A percentile compares a stretch with the other conserved stretches of the same genome.
Conservation (phyloP, 83 land plant genomes). For the Picea mariana region DNA sequence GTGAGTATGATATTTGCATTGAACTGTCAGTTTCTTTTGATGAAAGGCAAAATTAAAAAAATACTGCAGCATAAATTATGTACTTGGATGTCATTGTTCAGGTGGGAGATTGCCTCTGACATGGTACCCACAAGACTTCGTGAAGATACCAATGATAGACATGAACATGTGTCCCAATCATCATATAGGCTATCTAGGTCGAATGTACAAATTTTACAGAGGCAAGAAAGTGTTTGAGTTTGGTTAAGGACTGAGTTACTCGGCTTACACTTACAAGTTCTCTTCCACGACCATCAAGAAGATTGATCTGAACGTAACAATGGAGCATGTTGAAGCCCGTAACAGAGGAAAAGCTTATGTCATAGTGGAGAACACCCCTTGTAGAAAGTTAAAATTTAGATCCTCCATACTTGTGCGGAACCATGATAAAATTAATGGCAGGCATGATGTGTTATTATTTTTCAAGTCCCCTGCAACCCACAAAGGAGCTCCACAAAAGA, state of each 20-base stretch:
- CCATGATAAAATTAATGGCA: conserved; percentile 32
- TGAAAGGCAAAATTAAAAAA: too few species aligned
- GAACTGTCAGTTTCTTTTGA: too few species aligned
- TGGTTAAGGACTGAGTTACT: conserved; percentile 50
- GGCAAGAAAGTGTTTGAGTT: conserved; percentile 61
- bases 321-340: not conserved
- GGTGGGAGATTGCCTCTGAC: conserved; percentile 87
- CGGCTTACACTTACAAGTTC: conserved; percentile 39
- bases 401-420: not conserved
- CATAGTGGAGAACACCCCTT: conserved; percentile 5
- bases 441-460: too few species aligned
- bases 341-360: not conserved
- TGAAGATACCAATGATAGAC: conserved; percentile 73
- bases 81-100: conserved; percentile 7
- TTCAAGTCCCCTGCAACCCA: too few species aligned
- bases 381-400: conserved; percentile 31
- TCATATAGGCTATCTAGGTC: conserved; percentile 73
- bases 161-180: conserved; percentile 85
- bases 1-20: too few species aligned
- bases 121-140: conserved; percentile 83
- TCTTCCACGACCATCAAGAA: conserved; percentile 19
- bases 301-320: not conserved
- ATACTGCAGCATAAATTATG: too few species aligned
- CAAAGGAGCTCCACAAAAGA: conserved; percentile 50
- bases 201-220: conserved; percentile 83